Evolutionary conservation across 306 rosid species (phyloP).

Genomic region (Cucurbita moschata): DNA sequence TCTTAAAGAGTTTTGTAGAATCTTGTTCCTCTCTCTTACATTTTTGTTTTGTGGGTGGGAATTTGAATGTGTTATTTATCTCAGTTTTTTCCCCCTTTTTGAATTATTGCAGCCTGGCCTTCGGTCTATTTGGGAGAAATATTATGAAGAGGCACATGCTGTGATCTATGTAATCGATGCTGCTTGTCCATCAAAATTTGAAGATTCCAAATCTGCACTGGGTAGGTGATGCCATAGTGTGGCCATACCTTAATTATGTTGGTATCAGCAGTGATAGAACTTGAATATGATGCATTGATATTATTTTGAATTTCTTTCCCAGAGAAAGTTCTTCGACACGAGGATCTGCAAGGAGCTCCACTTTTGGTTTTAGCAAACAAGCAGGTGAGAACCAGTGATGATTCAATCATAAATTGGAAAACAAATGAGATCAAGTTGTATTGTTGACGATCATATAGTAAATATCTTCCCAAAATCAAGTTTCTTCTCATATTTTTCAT

Average conservation of each 20-base stretch:
- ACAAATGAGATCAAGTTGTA: not conserved
- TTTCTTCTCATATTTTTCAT: not conserved
- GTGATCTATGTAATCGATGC: conserved; percentile 84
- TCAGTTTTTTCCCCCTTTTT: not conserved
- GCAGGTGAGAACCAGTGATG: conserved; percentile 44
- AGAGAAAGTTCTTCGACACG: conserved; percentile 91
- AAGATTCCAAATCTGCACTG: conserved; percentile 91
- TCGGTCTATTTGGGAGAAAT: conserved; percentile 98
- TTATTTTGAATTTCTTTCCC: conserved; percentile 23
- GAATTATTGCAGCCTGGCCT: conserved; percentile 63
- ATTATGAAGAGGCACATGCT: conserved; percentile 97
- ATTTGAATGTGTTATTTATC: not conserved
- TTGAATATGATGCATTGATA: conserved; percentile 11
- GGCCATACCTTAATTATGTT: not conserved
- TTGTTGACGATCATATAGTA: not conserved
- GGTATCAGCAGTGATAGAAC: not conserved
- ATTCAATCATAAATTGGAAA: not conserved
- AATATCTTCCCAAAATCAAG: not conserved
- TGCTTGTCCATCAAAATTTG: conserved; percentile 68
- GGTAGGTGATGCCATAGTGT: conserved; percentile 40
- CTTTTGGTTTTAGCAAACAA: conserved; percentile 86
- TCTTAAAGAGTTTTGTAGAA: not conserved
- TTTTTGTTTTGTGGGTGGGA: not conserved
- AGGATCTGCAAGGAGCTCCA: conserved; percentile 97
- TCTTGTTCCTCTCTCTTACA: not conserved